Percentiles rank a stretch among this genome's conserved stretches.
phyloP scores from a whole-genome alignment of 495 filamentous ascomycete genomes.

The Cladorrhinum samala region DNA sequence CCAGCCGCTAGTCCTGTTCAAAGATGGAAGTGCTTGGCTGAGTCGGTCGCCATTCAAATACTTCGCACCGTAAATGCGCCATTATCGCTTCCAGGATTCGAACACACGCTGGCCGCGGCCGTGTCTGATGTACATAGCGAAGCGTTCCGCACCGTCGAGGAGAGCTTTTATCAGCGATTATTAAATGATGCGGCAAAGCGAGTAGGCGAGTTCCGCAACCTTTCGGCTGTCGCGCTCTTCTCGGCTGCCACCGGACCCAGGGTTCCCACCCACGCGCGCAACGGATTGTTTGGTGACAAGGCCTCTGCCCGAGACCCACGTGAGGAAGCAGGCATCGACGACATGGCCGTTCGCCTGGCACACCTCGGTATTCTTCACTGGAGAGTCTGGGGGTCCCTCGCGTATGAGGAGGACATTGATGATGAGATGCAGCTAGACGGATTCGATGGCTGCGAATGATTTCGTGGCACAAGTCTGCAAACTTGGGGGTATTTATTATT shows the following conservation, averaged over 20 bases:
- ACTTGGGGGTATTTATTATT: too few relatives aligned
- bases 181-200: conserved; percentile 38
- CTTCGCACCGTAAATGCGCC: conserved; percentile 45
- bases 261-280: conserved; percentile 15
- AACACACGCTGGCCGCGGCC: conserved; percentile 32
- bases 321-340: conserved; percentile 51
- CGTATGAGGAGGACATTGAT: conserved; percentile 46
- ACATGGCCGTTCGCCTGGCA: conserved; percentile 66
- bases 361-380: conserved; percentile 81
- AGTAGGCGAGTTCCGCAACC: conserved; percentile 43
- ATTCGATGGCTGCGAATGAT: not conserved
- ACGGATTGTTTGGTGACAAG: conserved; percentile 16
- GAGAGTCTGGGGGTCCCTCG: conserved; percentile 73
- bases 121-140: conserved; percentile 29
- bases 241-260: conserved; percentile 39
- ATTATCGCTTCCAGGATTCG: conserved; percentile 39
- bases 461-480: not conserved
- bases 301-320: conserved; percentile 31
- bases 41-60: conserved; percentile 45
- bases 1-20: conserved; percentile 26
- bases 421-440: conserved; percentile 5
- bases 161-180: conserved; percentile 35
- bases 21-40: conserved; percentile 37
- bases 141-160: conserved; percentile 36
- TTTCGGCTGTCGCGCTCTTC: conserved; percentile 46